Evolutionary conservation across 2,329 filamentous ascomycete species (phyloP).

Genomic region (Clonostachys solani): DNA sequence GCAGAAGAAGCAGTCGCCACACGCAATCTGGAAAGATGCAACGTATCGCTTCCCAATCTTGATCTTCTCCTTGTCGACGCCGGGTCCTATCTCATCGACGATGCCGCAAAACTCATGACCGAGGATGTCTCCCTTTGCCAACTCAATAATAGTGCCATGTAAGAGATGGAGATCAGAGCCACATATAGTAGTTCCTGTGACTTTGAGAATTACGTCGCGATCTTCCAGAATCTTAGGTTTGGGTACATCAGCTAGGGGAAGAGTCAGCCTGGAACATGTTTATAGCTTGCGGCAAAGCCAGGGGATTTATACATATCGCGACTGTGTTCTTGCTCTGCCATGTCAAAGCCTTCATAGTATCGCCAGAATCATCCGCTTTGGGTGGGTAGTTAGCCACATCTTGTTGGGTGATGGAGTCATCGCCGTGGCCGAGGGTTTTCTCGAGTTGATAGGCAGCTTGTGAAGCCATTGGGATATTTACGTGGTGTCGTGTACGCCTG

Average conservation of each 20-base stretch:
- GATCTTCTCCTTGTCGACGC: conserved; percentile 21
- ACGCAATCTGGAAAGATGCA: conserved; percentile 82
- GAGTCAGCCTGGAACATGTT: neutral
- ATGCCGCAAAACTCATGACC: conserved; percentile 59
- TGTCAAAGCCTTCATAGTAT: conserved; percentile 74
- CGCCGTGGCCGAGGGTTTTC: conserved; percentile 62
- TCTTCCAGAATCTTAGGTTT: conserved; percentile 71
- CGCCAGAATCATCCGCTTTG: conserved; percentile 20
- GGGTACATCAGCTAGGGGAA: conserved; percentile 50
- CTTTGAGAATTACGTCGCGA: conserved; percentile 73
- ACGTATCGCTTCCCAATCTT: conserved; percentile 68
- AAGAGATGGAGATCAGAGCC: conserved; percentile 56
- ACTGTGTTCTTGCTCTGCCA: conserved; percentile 84
- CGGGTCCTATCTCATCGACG: conserved; percentile 51
- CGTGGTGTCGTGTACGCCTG: no score
- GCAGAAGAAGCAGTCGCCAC: conserved; percentile 71
- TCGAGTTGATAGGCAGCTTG: conserved; percentile 67
- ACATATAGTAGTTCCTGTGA: conserved; percentile 61
- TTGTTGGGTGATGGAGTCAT: conserved; percentile 61
- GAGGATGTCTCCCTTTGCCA: conserved; percentile 62
- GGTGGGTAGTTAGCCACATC: conserved; percentile 59
- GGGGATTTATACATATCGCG: conserved; percentile 46
- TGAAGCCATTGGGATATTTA: conserved; percentile 12
- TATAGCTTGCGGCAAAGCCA: no score
- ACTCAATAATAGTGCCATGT: conserved; percentile 51